Base-by-base conservation (phyloP, 805 yeast genomes). In the Lachancea fermentati region DNA sequence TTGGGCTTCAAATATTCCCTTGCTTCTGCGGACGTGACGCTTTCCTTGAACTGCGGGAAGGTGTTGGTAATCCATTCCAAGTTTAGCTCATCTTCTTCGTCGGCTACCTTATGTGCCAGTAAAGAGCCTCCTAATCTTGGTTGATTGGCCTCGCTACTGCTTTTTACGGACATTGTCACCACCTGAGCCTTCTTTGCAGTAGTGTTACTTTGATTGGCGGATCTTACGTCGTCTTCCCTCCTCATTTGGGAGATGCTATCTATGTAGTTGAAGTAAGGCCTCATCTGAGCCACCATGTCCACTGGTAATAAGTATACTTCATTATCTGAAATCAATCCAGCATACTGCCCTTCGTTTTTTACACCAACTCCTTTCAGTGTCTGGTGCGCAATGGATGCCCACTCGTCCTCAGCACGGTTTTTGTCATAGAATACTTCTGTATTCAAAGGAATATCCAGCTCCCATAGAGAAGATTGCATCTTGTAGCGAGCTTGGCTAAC, bases 191-290 rank as follows among this genome's bases (percentile, higher is more conserved):
- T 64, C 39, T 60, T 68, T n/a, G 57, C 45, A 5, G 51, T 50
- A 14, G 61, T 63, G 25, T 63, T 62, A 5, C 57, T 48, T 16
- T 65, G 62, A 44, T 68, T 66, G n/a, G 67, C 58, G 5, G 62
- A 50, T 30, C 71, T 72, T 34, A 68, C 68, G 37, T 62, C 65
- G 28, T 62, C 55, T 53, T 69, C 66, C 42, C 68, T 72, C 40
- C 65, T 71, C 42, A 66, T 66, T 43, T 71, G 76, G 45, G 63
- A 55, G 40, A 71, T 65, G 30, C 72, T 78, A 57, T 88, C 95
- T 32, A 88, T 77, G 56, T 89, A 85, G 48, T 73, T 75, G 64
- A 93, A 86, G 51, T 75, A 74, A 2, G 97, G 93, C 49, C 96
- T 73, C 45, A 93, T 60, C 60, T 91, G 97, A 0, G 82, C 76